Conservation (phyloP, 495 filamentous ascomycete genomes). For the Clavariopsis aquatica region DNA sequence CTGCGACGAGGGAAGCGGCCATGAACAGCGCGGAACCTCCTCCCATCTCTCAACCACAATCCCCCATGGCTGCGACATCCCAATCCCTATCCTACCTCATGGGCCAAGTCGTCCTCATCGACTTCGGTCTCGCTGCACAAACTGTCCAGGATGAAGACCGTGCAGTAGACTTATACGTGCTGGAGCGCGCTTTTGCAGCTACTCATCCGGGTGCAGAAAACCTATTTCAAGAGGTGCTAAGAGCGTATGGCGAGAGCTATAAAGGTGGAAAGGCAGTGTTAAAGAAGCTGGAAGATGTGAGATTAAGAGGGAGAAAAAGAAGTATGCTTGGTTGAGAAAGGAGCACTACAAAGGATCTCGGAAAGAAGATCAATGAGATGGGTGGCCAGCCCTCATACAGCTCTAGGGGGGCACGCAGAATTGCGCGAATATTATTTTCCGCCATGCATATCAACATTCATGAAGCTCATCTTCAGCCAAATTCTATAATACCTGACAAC, state of each 20-base stretch:
- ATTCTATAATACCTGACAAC: no score
- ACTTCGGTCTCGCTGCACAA: constrained; percentile 89
- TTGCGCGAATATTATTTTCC: no score
- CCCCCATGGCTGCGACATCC: neutral
- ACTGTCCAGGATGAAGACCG: constrained; percentile 85
- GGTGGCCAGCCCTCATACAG: no score
- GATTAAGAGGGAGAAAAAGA: constrained; percentile 93
- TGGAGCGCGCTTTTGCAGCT: constrained; percentile 93
- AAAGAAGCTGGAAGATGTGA: constrained; percentile 85
- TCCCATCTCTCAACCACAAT: neutral
- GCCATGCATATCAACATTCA: no score
- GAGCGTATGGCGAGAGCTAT: constrained; percentile 61
- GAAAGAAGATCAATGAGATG: no score
- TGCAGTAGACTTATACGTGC: constrained; percentile 94
- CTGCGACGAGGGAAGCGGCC: constrained; percentile 20
- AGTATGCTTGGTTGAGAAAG: constrained; percentile 85
- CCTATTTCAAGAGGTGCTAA: constrained; percentile 67
- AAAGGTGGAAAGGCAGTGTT: constrained; percentile 63
- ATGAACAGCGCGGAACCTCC: neutral
- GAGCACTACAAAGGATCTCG: no score
- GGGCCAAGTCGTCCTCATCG: constrained; percentile 89
- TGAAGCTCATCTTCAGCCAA: no score
- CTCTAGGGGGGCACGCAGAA: no score
- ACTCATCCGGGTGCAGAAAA: constrained; percentile 87
- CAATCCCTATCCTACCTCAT: neutral